These are phyloP conservation scores for Rehmannia glutinosa DNA, from an alignment of 257 asterid genomes.

Conservation along the genomic window DNA sequence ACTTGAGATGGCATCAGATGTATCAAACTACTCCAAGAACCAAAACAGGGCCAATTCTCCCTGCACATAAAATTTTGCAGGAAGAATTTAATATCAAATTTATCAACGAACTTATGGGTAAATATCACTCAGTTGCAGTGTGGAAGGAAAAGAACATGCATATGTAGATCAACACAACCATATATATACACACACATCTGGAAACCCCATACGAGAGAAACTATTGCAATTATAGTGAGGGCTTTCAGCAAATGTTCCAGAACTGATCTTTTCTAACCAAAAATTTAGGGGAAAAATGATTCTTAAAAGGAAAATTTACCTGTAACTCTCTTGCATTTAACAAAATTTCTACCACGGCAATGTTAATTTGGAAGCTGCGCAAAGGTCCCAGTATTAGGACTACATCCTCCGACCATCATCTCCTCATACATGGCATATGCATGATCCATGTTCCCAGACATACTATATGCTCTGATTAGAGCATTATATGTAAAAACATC, in stretches of 20 bases:
- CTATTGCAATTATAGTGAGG: too few relatives aligned
- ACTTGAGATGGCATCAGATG: slow-evolving; percentile 7
- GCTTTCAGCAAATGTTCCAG: neutral
- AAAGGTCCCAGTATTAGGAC: slow-evolving; percentile 77
- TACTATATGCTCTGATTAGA: slow-evolving; percentile 73
- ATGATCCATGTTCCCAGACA: slow-evolving; percentile 63
- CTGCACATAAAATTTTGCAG: slow-evolving; percentile 17
- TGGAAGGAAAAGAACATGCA: too few relatives aligned
- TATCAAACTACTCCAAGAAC: slow-evolving; percentile 1
- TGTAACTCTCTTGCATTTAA: slow-evolving; percentile 15
- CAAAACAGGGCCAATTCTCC: neutral
- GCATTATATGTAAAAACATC: slow-evolving; percentile 85
- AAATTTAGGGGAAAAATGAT: neutral
- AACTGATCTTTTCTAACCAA: too few relatives aligned
- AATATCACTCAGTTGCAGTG: too few relatives aligned
- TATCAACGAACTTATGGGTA: too few relatives aligned
- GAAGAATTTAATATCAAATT: neutral
- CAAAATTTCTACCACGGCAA: neutral
- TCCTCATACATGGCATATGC: slow-evolving; percentile 81
- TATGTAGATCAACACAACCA: neutral
- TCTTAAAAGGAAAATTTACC: slow-evolving; percentile 18
- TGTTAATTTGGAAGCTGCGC: slow-evolving; percentile 83
- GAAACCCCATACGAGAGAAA: too few relatives aligned
- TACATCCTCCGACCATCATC: slow-evolving; percentile 87
- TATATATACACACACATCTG: neutral